Conservation (phyloP, 2,329 filamentous ascomycete species). For the Alternaria sp. region DNA sequence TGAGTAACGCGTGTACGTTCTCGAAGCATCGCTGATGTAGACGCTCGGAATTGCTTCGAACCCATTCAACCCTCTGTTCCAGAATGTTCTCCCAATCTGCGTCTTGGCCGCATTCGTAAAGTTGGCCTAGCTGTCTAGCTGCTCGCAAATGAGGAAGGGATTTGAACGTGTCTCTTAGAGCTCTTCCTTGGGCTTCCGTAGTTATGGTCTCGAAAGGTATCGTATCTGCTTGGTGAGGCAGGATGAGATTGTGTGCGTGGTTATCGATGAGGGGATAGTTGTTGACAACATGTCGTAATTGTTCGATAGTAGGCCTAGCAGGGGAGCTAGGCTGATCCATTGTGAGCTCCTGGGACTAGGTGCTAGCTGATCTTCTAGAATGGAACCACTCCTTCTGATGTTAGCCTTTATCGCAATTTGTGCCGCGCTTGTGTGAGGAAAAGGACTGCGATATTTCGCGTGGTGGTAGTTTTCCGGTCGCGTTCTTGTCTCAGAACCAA, state of each 20-base stretch:
- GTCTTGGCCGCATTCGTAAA: slow-evolving; percentile 66
- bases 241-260: slow-evolving; percentile 74
- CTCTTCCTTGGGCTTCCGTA: slow-evolving; percentile 75
- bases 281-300: slow-evolving; percentile 45
- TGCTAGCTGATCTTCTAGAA: not conserved
- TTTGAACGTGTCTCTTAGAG: slow-evolving; percentile 67
- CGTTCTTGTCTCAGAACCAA: not conserved
- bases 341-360: not conserved
- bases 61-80: slow-evolving; percentile 57
- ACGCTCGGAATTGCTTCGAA: slow-evolving; percentile 58
- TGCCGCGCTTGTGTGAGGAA: not conserved
- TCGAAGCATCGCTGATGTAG: slow-evolving; percentile 72
- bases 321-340: slow-evolving; percentile 30
- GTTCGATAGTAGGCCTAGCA: slow-evolving; percentile 39
- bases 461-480: not conserved
- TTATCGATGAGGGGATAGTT: slow-evolving; percentile 73
- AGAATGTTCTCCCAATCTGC: slow-evolving; percentile 68
- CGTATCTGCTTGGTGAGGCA: slow-evolving; percentile 57
- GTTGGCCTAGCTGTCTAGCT: slow-evolving; percentile 70
- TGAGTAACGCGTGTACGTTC: slow-evolving; percentile 75
- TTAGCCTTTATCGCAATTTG: not conserved
- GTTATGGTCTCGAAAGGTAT: slow-evolving; percentile 69
- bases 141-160: slow-evolving; percentile 75
- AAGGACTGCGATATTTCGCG: not conserved
- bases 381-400: not conserved